Evolutionary conservation across 768 basidiomycete species (phyloP).

Genomic region (Lentinula sp.): DNA sequence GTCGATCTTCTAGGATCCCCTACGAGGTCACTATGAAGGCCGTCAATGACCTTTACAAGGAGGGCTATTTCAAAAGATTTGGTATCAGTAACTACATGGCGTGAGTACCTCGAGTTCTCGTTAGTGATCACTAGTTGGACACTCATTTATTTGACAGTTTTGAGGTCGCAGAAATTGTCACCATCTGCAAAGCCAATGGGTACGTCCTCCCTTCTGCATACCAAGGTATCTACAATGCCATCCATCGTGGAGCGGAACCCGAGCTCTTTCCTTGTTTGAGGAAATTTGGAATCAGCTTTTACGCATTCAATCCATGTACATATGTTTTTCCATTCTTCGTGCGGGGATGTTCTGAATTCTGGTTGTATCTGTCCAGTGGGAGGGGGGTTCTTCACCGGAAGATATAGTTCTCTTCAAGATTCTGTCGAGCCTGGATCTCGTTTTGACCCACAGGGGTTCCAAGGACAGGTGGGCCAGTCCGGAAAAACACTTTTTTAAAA

Average conservation of each 20-base stretch:
- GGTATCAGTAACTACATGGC: constrained; percentile 59
- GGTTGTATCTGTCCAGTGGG: constrained; percentile 39
- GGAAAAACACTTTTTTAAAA: no score
- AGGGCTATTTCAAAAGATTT: constrained; percentile 55
- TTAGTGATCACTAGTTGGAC: neutral
- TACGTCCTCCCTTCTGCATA: constrained; percentile 55
- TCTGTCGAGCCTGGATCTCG: constrained; percentile 44
- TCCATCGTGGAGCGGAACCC: constrained; percentile 33
- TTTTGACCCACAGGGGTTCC: constrained; percentile 37
- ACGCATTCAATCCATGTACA: constrained; percentile 49
- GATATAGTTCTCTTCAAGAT: constrained; percentile 34
- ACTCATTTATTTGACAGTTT: constrained; percentile 25
- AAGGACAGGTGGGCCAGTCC: constrained; percentile 29
- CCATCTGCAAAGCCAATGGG: constrained; percentile 48
- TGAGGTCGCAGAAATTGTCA: constrained; percentile 58
- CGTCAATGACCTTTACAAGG: constrained; percentile 48
- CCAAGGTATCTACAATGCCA: constrained; percentile 40
- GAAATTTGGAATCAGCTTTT: constrained; percentile 51
- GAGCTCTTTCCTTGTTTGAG: constrained; percentile 51
- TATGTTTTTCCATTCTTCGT: constrained; percentile 47
- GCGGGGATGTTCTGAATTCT: constrained; percentile 39
- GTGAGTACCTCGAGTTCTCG: constrained; percentile 15
- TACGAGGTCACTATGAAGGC: constrained; percentile 51
- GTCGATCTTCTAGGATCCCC: constrained; percentile 27
- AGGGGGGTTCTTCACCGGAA: constrained; percentile 55